A percentile compares a stretch with the other conserved stretches of the same genome.
Evolutionary conservation across 2,329 filamentous ascomycete species (phyloP).

Genomic region (Paraphaeosphaeria minitans): DNA sequence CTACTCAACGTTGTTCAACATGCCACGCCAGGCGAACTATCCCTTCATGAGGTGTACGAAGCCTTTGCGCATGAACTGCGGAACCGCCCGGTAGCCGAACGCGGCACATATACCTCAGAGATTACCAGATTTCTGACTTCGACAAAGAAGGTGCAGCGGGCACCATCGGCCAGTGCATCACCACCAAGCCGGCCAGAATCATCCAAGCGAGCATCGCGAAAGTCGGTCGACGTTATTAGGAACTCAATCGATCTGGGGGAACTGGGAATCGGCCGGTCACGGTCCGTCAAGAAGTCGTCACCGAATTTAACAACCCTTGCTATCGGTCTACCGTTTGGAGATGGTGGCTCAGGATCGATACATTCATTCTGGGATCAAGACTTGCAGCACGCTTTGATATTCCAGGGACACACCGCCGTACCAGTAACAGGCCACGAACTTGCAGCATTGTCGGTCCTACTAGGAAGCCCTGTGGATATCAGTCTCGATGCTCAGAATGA

Average conservation of each 20-base stretch:
- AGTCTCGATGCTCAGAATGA: background rate
- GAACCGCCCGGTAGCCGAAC: constrained; percentile 24
- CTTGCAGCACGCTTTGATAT: constrained; percentile 25
- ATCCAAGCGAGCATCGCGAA: constrained; percentile 13
- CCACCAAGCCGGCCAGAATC: constrained; percentile 19
- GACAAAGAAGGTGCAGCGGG: constrained; percentile 24
- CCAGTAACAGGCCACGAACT: constrained; percentile 33
- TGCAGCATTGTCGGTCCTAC: constrained; percentile 33
- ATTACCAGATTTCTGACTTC: constrained; percentile 31
- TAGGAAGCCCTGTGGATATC: constrained; percentile 28
- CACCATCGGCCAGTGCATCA: constrained; percentile 22
- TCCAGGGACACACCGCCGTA: constrained; percentile 22
- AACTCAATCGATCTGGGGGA: constrained; percentile 22
- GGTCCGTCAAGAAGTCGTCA: constrained; percentile 12
- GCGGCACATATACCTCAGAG: constrained; percentile 29
- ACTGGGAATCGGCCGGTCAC: constrained; percentile 15
- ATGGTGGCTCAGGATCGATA: constrained; percentile 8
- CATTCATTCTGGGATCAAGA: constrained; percentile 33
- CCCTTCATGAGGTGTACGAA: constrained; percentile 33
- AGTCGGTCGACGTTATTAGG: constrained; percentile 19
- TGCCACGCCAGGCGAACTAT: constrained; percentile 28
- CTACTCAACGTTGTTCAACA: constrained; percentile 30
- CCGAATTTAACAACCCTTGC: constrained; percentile 10
- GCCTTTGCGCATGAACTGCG: constrained; percentile 33
- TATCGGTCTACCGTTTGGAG: constrained; percentile 12